Evolutionary conservation across 495 filamentous ascomycete genomes (phyloP).

Genomic region (Aspergillus nanangensis): DNA sequence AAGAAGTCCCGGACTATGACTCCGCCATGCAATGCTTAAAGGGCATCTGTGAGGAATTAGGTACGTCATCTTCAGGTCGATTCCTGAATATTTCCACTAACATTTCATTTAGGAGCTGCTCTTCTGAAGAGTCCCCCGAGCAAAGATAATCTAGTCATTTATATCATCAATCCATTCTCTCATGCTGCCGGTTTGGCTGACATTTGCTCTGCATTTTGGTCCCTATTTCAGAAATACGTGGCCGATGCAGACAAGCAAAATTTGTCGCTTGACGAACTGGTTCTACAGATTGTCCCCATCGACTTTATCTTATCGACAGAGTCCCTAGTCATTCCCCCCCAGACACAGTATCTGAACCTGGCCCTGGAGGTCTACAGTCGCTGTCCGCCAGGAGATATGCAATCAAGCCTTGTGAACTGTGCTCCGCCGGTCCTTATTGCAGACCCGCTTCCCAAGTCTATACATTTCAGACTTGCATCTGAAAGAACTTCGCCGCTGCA

Average conservation of each 20-base stretch:
- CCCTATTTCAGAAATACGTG: slow-evolving; percentile 67
- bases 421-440: slow-evolving; percentile 76
- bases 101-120: slow-evolving; percentile 24
- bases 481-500: slow-evolving; percentile 60
- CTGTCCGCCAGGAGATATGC: slow-evolving; percentile 55
- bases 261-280: slow-evolving; percentile 59
- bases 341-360: slow-evolving; percentile 61
- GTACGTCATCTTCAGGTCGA: slow-evolving; percentile 30
- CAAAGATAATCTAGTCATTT: slow-evolving; percentile 74
- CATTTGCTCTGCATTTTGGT: slow-evolving; percentile 73
- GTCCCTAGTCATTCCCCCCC: slow-evolving; percentile 61
- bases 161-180: slow-evolving; percentile 74
- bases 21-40: slow-evolving; percentile 35
- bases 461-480: slow-evolving; percentile 73
- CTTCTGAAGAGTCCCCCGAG: slow-evolving; percentile 40
- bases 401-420: slow-evolving; percentile 34
- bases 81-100: slow-evolving; percentile 13
- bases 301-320: slow-evolving; percentile 63
- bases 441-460: slow-evolving; percentile 60
- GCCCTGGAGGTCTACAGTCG: slow-evolving; percentile 86
- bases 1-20: slow-evolving; percentile 24
- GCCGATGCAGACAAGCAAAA: slow-evolving; percentile 44
- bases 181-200: slow-evolving; percentile 62
- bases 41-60: slow-evolving; percentile 37
- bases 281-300: slow-evolving; percentile 78